These are phyloP conservation scores for Rhodomyrtus psidioides DNA, from an alignment of 441 rosid species.

Conservation along the genomic window DNA sequence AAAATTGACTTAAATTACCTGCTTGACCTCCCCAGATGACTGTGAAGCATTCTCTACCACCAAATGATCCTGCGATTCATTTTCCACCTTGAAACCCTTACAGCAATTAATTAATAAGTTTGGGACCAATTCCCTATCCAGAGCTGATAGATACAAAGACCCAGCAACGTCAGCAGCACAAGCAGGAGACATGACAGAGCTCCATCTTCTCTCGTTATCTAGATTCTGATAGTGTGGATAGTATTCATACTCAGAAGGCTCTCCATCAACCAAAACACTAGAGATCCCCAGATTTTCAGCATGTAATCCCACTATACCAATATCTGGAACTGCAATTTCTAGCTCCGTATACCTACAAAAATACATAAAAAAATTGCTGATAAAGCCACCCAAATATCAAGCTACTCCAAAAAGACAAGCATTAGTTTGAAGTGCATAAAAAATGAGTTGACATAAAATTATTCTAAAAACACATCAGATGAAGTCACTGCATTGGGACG, in stretches of 20 bases:
- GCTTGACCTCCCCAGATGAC: slow-evolving; percentile 49
- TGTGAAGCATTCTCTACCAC: slow-evolving; percentile 50
- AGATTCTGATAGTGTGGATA: slow-evolving; percentile 58
- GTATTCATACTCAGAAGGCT: slow-evolving; percentile 80
- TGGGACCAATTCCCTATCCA: slow-evolving; percentile 60
- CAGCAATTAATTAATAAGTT: slow-evolving; percentile 88
- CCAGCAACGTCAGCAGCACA: slow-evolving; percentile 83
- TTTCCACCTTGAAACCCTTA: slow-evolving; percentile 65
- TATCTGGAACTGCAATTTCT: slow-evolving; percentile 91
- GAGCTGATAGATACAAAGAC: slow-evolving; percentile 55
- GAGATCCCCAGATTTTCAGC: slow-evolving; percentile 92
- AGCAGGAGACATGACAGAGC: slow-evolving; percentile 39
- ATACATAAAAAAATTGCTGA: not conserved
- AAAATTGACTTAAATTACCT: slow-evolving; percentile 30
- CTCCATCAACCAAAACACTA: slow-evolving; percentile 88
- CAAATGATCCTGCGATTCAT: slow-evolving; percentile 44
- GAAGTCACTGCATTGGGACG: not conserved
- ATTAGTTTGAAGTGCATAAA: not conserved
- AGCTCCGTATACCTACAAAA: slow-evolving; percentile 69
- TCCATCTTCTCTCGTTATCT: slow-evolving; percentile 50
- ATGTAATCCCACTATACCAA: slow-evolving; percentile 79
- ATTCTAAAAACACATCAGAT: not conserved
- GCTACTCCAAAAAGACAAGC: not conserved
- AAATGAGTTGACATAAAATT: not conserved
- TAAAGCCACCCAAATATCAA: not conserved